Percentiles rank a stretch among this genome's conserved stretches.
phyloP scores from a whole-genome alignment of 179 eudicot genomes.

The Heliamphora pulchella region DNA sequence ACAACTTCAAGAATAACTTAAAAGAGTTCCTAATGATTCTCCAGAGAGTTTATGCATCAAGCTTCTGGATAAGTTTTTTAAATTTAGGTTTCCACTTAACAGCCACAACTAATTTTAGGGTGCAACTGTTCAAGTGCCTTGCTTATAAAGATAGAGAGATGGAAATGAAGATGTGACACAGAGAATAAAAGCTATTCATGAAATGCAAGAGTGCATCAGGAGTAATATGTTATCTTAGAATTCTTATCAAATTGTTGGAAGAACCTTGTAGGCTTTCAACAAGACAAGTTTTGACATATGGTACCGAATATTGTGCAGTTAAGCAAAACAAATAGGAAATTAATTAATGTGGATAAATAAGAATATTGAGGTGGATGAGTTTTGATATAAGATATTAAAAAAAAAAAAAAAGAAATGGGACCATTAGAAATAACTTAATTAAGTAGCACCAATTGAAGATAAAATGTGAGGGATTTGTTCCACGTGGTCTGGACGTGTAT shows the following conservation, averaged over 20 bases:
- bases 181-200: too few species aligned
- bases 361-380: too few species aligned
- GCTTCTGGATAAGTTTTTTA: not conserved
- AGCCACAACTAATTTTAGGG: not conserved
- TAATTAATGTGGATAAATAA: too few species aligned
- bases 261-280: too few species aligned
- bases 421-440: not conserved
- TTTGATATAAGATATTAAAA: not conserved
- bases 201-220: not conserved
- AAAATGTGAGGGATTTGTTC: not conserved
- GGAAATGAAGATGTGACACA: too few species aligned
- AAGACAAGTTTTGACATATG: not conserved
- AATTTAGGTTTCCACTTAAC: too few species aligned
- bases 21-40: not conserved
- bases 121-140: not conserved
- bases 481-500: not conserved
- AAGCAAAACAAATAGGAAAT: not conserved
- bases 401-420: not conserved
- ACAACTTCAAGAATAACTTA: not conserved
- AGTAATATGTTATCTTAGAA: not conserved
- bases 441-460: not conserved
- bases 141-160: too few species aligned
- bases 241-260: not conserved
- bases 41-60: not conserved
- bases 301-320: not conserved